These are phyloP conservation scores for Chrysosporium queenslandicum DNA, from an alignment of 2,329 filamentous ascomycete genomes.

Conservation along the genomic window DNA sequence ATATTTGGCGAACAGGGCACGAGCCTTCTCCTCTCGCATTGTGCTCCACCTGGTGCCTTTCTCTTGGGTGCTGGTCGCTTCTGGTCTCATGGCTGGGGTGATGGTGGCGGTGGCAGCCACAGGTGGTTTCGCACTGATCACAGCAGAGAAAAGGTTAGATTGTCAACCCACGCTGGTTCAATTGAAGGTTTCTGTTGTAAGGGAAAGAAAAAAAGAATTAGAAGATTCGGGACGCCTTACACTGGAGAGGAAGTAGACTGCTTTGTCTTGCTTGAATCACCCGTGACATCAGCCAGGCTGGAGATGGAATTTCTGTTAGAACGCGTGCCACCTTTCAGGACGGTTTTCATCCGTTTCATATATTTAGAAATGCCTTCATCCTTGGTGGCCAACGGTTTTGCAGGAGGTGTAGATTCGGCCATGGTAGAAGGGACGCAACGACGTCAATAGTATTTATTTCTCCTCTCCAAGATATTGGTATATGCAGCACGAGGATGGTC, in stretches of 20 bases:
- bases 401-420: slow-evolving; percentile 13
- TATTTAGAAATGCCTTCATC: slow-evolving; percentile 32
- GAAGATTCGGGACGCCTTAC: neutral
- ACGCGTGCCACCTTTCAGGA: slow-evolving; percentile 26
- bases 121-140: neutral
- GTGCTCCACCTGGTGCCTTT: slow-evolving; percentile 27
- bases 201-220: neutral
- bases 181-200: neutral
- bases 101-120: slow-evolving; percentile 5
- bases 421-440: slow-evolving; percentile 7
- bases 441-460: slow-evolving; percentile 7
- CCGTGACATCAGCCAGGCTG: slow-evolving; percentile 16
- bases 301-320: slow-evolving; percentile 24
- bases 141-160: neutral
- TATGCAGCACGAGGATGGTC: slow-evolving; percentile 4
- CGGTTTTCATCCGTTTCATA: slow-evolving; percentile 33
- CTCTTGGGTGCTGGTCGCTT: neutral
- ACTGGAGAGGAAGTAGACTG: slow-evolving; percentile 9
- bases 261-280: slow-evolving; percentile 20
- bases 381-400: slow-evolving; percentile 14
- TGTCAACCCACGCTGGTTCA: neutral
- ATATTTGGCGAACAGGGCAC: slow-evolving; percentile 40
- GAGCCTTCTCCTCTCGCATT: slow-evolving; percentile 36
- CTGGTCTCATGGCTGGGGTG: slow-evolving; percentile 15
- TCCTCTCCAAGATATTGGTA: neutral